phyloP scores from a whole-genome alignment of 805 yeast species.

The Saccharomycopsis sp. region DNA sequence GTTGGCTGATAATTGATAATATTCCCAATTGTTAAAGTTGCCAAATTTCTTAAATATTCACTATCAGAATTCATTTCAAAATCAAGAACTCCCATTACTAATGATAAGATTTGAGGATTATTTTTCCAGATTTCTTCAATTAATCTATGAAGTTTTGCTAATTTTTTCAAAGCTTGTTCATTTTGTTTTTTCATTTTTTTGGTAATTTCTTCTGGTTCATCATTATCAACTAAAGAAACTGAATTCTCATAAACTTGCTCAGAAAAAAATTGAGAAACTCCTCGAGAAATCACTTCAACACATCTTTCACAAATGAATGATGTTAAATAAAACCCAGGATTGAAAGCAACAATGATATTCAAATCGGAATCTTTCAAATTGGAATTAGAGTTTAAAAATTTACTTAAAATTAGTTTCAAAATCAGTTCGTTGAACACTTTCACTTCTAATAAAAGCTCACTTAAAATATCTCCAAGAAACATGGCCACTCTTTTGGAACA shows the following conservation, averaged over 20 bases:
- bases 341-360: background rate
- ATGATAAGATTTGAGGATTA: constrained; percentile 62
- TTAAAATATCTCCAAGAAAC: constrained; percentile 56
- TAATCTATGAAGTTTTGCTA: constrained; percentile 53
- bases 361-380: no score
- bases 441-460: constrained; percentile 65
- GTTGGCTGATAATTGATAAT: constrained; percentile 42
- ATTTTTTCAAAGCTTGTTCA: constrained; percentile 27
- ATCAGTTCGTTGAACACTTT: constrained; percentile 52
- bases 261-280: constrained; percentile 68
- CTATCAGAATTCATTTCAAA: constrained; percentile 72
- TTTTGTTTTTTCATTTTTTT: constrained; percentile 1
- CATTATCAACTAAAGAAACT: constrained; percentile 18
- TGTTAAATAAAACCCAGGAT: constrained; percentile 55
- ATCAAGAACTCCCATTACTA: constrained; percentile 70
- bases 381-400: constrained; percentile 34
- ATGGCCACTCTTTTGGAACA: constrained; percentile 48
- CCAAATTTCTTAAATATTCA: constrained; percentile 48
- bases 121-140: constrained; percentile 63
- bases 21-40: constrained; percentile 64
- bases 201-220: constrained; percentile 20
- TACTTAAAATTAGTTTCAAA: constrained; percentile 53
- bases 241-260: constrained; percentile 54
- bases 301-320: constrained; percentile 59
- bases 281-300: constrained; percentile 63